phyloP scores from a whole-genome alignment of 2,329 filamentous ascomycete genomes.

The Ambrosiella cleistominuta region DNA sequence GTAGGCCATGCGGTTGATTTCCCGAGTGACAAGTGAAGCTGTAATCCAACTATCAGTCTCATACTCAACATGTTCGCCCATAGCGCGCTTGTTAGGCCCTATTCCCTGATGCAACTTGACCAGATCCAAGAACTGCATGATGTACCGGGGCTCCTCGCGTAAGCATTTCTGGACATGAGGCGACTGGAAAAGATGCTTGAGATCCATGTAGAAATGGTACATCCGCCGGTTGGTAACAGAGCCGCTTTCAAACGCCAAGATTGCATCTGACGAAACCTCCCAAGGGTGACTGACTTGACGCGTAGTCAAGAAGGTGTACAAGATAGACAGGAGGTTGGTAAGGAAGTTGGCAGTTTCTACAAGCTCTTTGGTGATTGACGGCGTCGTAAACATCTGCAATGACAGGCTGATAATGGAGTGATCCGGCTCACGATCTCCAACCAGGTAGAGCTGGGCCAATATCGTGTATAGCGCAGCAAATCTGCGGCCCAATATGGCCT shows the following conservation, averaged over 20 bases:
- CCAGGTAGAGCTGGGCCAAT: slow-evolving; percentile 82
- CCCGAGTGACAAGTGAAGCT: slow-evolving; percentile 79
- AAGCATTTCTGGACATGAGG: slow-evolving; percentile 75
- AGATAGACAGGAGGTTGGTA: slow-evolving; percentile 83
- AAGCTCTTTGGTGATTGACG: slow-evolving; percentile 89
- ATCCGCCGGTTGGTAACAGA: slow-evolving; percentile 89
- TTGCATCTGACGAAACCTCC: slow-evolving; percentile 70
- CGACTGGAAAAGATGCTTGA: slow-evolving; percentile 79
- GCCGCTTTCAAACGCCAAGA: slow-evolving; percentile 81
- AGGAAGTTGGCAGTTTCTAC: slow-evolving; percentile 91
- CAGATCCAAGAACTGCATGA: slow-evolving; percentile 86
- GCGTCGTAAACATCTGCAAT: slow-evolving; percentile 88
- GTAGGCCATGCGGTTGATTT: slow-evolving; percentile 83
- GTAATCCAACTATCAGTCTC: slow-evolving; percentile 98
- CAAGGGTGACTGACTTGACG: slow-evolving; percentile 88
- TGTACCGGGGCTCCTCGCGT: slow-evolving; percentile 66
- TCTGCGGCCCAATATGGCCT: slow-evolving; percentile 77
- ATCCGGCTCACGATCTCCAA: slow-evolving; percentile 89
- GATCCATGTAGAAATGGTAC: slow-evolving; percentile 93
- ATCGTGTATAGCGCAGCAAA: slow-evolving; percentile 91
- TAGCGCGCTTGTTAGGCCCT: slow-evolving; percentile 75
- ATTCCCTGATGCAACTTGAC: slow-evolving; percentile 95
- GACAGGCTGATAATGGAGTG: slow-evolving; percentile 98
- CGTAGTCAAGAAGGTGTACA: slow-evolving; percentile 94
- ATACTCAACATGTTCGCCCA: slow-evolving; percentile 94